Base-by-base conservation (phyloP, 1,284 basidiomycete species). In the Pascua sp. region DNA sequence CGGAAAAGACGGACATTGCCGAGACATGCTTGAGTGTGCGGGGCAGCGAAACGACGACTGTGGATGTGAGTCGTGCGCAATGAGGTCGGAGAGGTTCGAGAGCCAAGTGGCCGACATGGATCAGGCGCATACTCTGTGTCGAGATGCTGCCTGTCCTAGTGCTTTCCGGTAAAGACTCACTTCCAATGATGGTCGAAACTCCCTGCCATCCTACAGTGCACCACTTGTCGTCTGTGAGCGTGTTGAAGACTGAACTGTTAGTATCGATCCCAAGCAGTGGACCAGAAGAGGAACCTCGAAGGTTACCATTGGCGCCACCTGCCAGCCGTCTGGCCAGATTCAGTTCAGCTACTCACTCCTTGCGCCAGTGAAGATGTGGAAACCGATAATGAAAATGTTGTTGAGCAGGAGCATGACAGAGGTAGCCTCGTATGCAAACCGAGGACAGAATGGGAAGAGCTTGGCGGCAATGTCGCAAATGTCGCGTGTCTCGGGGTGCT, bases 391-490 rank as follows among this genome's bases (percentile, higher is more conserved):
- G 56, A 77, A 71, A 47, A 73, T 69, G 57, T 70, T 74, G 65
- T 74, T 74, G 16, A 71, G 57, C 38, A 72, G 56, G 18, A 75
- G 59, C 69, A 76, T 71, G 50, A 69, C 47, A 11, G 61, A 65
- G 10, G 69, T 73, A 15, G 55, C 56, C 51, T 75, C 73, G 50
- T 67, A 73, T 1, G 72, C 73, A 39, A 70, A 57, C 18, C 66
- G 49, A 15, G 67, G 66, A 81, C 82, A 16, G 18, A 16, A 56
- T 15, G 64, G 64, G 60, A 73, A 73, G 43, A 86, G 78, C 42
- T 80, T 76, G 37, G 79, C 78, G 3, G 84, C 85, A 38, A 86
- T 83, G 62, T 87, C 85, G 67, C 83, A 85, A 36, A 86, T 83
- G 64, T 86, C 82, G n/a, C 80, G 79, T 11, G 81, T 73, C 53